Evolutionary conservation across 805 yeast genomes (phyloP).

Genomic region (Nakazawaea ambrosiae): DNA sequence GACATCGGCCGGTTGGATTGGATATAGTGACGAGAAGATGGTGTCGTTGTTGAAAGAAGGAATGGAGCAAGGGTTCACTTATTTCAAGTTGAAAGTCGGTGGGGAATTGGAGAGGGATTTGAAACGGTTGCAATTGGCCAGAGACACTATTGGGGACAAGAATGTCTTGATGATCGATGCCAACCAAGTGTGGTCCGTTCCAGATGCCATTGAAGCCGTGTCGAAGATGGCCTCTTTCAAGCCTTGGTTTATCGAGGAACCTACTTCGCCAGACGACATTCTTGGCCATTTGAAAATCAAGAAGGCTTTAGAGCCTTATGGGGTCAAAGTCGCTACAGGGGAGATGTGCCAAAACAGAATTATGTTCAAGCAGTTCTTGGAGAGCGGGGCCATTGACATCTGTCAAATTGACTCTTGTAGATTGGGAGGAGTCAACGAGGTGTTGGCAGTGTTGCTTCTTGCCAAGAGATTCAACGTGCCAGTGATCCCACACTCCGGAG

Average conservation of each 20-base stretch:
- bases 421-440: constrained; percentile 19
- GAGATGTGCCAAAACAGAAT: constrained; percentile 20
- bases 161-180: constrained; percentile 21
- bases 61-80: constrained; percentile 29
- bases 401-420: constrained; percentile 19
- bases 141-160: constrained; percentile 33
- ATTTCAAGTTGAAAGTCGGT: constrained; percentile 36
- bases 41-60: constrained; percentile 24
- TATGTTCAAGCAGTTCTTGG: constrained; percentile 19
- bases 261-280: constrained; percentile 20
- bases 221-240: constrained; percentile 15
- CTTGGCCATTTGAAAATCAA: constrained; percentile 18
- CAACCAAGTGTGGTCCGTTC: constrained; percentile 20
- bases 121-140: constrained; percentile 27
- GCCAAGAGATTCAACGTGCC: constrained; percentile 17
- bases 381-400: constrained; percentile 18
- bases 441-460: constrained; percentile 17
- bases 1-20: constrained; percentile 40
- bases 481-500: constrained; percentile 19
- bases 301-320: constrained; percentile 16
- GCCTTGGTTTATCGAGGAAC: constrained; percentile 20
- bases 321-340: constrained; percentile 19
- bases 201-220: constrained; percentile 19
- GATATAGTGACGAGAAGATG: constrained; percentile 34
- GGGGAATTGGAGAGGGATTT: constrained; percentile 29